A percentile compares a stretch with the other conserved stretches of the same genome.
Evolutionary conservation across 2,329 filamentous ascomycete species (phyloP).

Genomic region (Botrytis byssoidea): DNA sequence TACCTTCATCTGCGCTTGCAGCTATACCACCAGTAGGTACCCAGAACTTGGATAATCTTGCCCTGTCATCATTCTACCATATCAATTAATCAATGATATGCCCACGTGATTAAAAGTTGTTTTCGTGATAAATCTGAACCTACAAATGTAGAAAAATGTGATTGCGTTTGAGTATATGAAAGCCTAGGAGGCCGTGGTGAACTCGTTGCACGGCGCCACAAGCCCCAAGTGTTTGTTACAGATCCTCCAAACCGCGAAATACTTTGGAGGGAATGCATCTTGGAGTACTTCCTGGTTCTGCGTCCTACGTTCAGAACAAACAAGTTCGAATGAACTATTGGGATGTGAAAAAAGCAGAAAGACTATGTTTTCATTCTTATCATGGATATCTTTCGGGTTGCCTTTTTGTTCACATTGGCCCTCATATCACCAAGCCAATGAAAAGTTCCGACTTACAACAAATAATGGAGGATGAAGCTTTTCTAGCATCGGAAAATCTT

Average conservation of each 20-base stretch:
- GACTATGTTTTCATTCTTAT: neutral
- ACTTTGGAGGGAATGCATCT: neutral
- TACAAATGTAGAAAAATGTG: neutral
- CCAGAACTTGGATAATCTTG: constrained; percentile 74
- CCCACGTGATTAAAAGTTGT: neutral
- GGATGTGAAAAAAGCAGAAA: neutral
- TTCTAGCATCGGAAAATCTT: constrained; percentile 11
- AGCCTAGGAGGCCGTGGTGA: neutral
- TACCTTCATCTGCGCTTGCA: constrained; percentile 55
- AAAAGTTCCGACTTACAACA: neutral
- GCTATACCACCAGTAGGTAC: constrained; percentile 70
- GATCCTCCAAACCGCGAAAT: constrained; percentile 2
- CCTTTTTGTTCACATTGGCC: neutral
- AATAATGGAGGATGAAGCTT: neutral
- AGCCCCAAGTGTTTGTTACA: neutral
- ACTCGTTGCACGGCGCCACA: neutral
- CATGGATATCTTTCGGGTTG: neutral
- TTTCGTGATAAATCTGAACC: neutral
- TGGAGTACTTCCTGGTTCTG: neutral
- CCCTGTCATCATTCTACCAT: constrained; percentile 55
- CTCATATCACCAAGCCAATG: neutral
- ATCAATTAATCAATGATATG: constrained; percentile 11
- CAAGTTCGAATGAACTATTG: neutral
- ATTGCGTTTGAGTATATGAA: constrained; percentile 1
- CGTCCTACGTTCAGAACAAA: neutral